Percentiles rank a stretch among this genome's conserved stretches.
Conservation (phyloP, 805 yeast species). For the Starmera dryadoides region DNA sequence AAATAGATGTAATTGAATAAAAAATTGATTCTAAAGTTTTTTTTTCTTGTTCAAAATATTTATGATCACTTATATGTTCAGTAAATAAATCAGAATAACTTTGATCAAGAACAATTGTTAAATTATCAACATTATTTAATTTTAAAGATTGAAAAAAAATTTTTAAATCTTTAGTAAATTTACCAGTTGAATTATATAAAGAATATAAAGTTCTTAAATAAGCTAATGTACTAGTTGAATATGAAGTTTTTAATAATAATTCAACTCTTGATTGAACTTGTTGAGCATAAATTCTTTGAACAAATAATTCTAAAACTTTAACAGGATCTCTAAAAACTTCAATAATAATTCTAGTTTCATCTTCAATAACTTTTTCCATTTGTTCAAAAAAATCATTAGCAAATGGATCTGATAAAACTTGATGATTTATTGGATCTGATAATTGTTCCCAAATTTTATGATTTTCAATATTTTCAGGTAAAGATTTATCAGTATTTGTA, state of each 20-base stretch:
- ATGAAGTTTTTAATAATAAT: conserved; percentile 53
- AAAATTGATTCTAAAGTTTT: conserved; percentile 46
- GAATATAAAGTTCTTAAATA: conserved; percentile 71
- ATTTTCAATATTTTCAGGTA: conserved; percentile 25
- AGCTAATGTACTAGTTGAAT: conserved; percentile 56
- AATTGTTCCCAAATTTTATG: conserved; percentile 52
- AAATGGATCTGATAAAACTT: conserved; percentile 40
- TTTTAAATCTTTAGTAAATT: conserved; percentile 58
- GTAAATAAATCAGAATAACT: conserved; percentile 66
- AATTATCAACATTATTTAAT: conserved; percentile 31
- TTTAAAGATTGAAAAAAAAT: conserved; percentile 44
- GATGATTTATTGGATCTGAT: conserved; percentile 48
- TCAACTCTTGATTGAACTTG: conserved; percentile 52
- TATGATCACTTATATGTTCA: conserved; percentile 56
- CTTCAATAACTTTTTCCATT: conserved; percentile 49
- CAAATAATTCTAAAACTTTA: conserved; percentile 56
- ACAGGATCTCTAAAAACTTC: conserved; percentile 69
- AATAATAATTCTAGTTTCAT: conserved; percentile 66
- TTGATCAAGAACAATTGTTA: conserved; percentile 55
- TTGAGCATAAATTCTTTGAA: conserved; percentile 73
- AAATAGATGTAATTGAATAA: conserved; percentile 23
- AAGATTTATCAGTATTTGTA: conserved; percentile 22
- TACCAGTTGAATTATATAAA: conserved; percentile 50
- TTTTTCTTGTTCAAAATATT: conserved; percentile 67
- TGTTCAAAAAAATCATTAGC: conserved; percentile 49